Evolutionary conservation across 2,329 filamentous ascomycete species (phyloP), one percentile per base, ranked within the genome.

Genomic region (Fusarium temperatum): DNA sequence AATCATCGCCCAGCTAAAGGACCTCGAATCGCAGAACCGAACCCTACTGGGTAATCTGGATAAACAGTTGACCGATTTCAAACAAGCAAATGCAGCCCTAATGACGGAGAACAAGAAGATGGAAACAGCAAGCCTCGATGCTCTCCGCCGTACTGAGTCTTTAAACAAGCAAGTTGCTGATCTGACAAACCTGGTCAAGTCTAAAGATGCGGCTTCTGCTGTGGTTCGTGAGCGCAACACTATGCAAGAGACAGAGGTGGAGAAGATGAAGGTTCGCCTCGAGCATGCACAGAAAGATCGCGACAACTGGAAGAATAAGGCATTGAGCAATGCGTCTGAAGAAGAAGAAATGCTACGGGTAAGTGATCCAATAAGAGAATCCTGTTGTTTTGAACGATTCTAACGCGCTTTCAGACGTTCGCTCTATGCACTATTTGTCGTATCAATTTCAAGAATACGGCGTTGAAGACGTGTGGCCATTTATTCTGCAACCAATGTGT

Each of bases 401-500:
- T 82, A 76, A 81, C 76, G 61, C 58, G 13, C 44, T 10, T 14
- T 14, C 57, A 85, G 82, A 82, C 81, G 3, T 84, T 81, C 73
- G 80, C 80, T 41, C 90, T 97, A 58, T 99, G 96, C 85, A 94
- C 94, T 17, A 94, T 98, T 57, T 99, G 97, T 85, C 94, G 94
- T 76, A 92, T 91, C 79, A 94, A 96, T 76, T 95, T 98, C 85
- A 98, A 98, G 83, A 94, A 98, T 80, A 97, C 95, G 2, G 93
- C 92, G 15, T 89, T 99, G 81, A 97, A 96, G 84, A 95, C 94
- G 2, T 99, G 96, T 82, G 96, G 96, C 4, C 96, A 99, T 82
- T 90, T 97, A 55, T 98, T 98, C 83, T 99, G 96, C 88, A 92
- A 92, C 79, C 89, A 91, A 54, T 99, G 96, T 81, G 93, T 98